Evolutionary conservation across 345 rosid species (phyloP).

Genomic region (Dovyalis caffra): DNA sequence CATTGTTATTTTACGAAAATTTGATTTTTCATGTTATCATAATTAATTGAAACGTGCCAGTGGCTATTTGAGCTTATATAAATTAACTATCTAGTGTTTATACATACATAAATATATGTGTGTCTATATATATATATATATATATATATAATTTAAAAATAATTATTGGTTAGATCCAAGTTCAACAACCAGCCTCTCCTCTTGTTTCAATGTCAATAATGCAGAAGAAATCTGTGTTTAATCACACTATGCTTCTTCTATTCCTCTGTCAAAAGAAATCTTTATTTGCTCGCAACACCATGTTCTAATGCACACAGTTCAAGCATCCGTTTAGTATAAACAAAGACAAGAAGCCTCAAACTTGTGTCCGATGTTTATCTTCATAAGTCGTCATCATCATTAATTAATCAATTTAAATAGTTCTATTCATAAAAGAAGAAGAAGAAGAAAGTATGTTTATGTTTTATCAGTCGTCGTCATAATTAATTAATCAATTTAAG

Average conservation of each 20-base stretch:
- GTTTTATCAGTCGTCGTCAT: background rate
- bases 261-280: conserved; percentile 26
- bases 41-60: background rate
- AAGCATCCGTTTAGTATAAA: conserved; percentile 30
- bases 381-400: background rate
- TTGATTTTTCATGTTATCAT: background rate
- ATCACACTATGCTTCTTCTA: conserved; percentile 5
- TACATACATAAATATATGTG: background rate
- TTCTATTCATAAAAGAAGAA: too few species aligned
- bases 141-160: background rate
- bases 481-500: background rate
- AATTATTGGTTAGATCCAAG: background rate
- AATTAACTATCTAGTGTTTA: background rate
- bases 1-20: background rate
- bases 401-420: background rate
- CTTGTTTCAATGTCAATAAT: conserved; percentile 15
- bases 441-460: too few species aligned
- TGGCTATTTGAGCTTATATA: too few species aligned
- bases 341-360: conserved; percentile 14
- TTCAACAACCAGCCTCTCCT: background rate
- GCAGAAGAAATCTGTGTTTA: background rate
- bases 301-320: conserved; percentile 42
- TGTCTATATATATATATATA: too few species aligned
- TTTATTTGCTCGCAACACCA: conserved; percentile 44
- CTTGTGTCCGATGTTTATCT: conserved; percentile 16